Percentiles rank a stretch among this genome's conserved stretches.
Evolutionary conservation across 1,284 basidiomycete species (phyloP).

Genomic region (Exsudoporus floridanus): DNA sequence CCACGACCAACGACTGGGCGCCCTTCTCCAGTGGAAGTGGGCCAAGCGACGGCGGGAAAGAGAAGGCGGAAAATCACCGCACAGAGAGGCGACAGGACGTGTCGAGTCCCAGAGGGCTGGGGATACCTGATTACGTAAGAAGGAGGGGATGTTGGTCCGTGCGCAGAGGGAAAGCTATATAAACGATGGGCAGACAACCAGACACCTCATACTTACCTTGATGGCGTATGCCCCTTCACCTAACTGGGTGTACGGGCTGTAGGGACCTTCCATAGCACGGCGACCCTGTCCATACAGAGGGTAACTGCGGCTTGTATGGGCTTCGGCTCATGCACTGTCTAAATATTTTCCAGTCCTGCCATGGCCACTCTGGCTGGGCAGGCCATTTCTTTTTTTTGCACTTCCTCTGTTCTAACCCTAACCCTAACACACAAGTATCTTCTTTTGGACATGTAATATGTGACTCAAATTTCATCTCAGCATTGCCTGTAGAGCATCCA

Average conservation of each 20-base stretch:
- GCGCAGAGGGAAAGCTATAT: slow-evolving; percentile 18
- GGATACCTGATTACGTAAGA: neutral
- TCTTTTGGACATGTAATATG: too few species aligned
- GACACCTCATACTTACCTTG: slow-evolving; percentile 37
- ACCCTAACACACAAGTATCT: slow-evolving; percentile 10
- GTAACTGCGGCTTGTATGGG: slow-evolving; percentile 32
- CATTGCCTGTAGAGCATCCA: slow-evolving; percentile 39
- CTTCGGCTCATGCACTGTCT: slow-evolving; percentile 40
- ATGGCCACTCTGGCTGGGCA: slow-evolving; percentile 40
- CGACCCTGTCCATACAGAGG: slow-evolving; percentile 45
- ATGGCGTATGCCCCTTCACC: slow-evolving; percentile 37
- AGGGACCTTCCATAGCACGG: slow-evolving; percentile 51
- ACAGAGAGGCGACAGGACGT: neutral
- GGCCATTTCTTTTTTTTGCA: slow-evolving; percentile 28
- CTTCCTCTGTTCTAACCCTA: slow-evolving; percentile 24
- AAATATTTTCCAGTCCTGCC: slow-evolving; percentile 34
- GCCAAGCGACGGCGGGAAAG: slow-evolving; percentile 32
- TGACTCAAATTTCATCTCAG: neutral
- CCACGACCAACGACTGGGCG: slow-evolving; percentile 60
- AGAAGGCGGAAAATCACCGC: slow-evolving; percentile 4
- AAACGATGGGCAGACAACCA: neutral
- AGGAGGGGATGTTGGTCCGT: slow-evolving; percentile 28
- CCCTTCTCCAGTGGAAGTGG: slow-evolving; percentile 74
- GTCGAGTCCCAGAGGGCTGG: too few species aligned
- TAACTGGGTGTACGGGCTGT: slow-evolving; percentile 44